Evolutionary conservation across 106 monocot species (phyloP), one percentile per base, ranked within the genome.

Genomic region (Dendrobium officinale): DNA sequence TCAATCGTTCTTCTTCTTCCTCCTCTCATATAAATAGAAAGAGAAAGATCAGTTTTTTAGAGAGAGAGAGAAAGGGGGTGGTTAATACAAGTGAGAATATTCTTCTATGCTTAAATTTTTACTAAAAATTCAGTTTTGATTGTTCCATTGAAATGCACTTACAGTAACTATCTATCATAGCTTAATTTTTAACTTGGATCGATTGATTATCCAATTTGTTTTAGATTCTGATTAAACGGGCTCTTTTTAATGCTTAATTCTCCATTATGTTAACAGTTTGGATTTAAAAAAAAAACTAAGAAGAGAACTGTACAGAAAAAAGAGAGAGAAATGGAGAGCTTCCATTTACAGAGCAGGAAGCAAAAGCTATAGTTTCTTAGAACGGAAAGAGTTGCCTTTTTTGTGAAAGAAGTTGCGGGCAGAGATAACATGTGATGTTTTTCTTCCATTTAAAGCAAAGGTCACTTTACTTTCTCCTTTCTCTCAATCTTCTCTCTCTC

Each of bases 391-490:
- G 29, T 78, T 90, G 73, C 87, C 82, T 72, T 31, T 27, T 78
- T 44, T 9, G 80, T 89, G 84, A 89, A 89, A 87, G 70, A 67
- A 42, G 20, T 77, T 55, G 82, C 72, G 54, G 77, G 80, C 59
- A 73, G 61, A 42, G 55, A 48, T 72, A 85, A 77, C 82, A 75
- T 88, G 87, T 80, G 82, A 51, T 88, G 85, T 82, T 75, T 84
- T 81, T 61, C 75, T 81, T 64, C 84, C 49, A 75, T n/a, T 83
- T 83, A 47, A 79, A 72, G 83, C 58, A 77, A 77, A 77, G 67
- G 78, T 81, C 81, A 72, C 48, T 81, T 51, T 74, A 43, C 77
- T 67, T 54, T 80, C 47, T 68, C 74, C 76, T 76, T 20, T 76
- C 74, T 42, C 74, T 74, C 74, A 19, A 29, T 74, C 42, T 19